Conservation (phyloP, 225 moss, liverwort and hornwort genomes). For the Bryum argenteum region DNA sequence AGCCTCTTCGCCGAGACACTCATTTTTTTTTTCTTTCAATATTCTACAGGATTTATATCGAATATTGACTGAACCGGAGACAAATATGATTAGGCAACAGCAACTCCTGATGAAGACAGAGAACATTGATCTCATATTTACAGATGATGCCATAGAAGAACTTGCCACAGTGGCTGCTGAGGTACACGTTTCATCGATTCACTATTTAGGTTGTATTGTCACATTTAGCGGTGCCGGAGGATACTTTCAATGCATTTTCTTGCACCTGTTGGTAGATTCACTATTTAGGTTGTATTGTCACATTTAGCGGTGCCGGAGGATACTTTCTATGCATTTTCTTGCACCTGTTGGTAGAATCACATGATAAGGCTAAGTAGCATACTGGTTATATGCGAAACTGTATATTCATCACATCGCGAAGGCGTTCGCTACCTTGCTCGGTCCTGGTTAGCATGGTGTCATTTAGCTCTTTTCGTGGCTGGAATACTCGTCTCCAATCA, state of each 20-base stretch:
- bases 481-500: conserved; percentile 4
- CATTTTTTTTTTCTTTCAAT: neutral
- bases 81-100: conserved; percentile 91
- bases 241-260: neutral
- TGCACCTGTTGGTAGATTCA: neutral
- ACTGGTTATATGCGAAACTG: neutral
- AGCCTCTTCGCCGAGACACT: neutral
- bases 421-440: neutral
- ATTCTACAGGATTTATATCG: conserved; percentile 80
- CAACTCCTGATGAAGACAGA: conserved; percentile 93
- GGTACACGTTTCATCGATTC: conserved; percentile 38
- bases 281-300: too few species aligned
- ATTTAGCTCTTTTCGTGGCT: conserved; percentile 1
- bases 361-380: neutral
- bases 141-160: conserved; percentile 81
- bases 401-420: neutral
- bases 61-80: conserved; percentile 93
- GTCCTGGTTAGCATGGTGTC: neutral
- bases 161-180: conserved; percentile 85
- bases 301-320: conserved; percentile 11
- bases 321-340: neutral
- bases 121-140: conserved; percentile 77
- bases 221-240: conserved; percentile 8
- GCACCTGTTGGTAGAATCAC: neutral
- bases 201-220: conserved; percentile 4